Evolutionary conservation across 1,284 basidiomycete species (phyloP).

Genomic region (Rhodotorula sp.): DNA sequence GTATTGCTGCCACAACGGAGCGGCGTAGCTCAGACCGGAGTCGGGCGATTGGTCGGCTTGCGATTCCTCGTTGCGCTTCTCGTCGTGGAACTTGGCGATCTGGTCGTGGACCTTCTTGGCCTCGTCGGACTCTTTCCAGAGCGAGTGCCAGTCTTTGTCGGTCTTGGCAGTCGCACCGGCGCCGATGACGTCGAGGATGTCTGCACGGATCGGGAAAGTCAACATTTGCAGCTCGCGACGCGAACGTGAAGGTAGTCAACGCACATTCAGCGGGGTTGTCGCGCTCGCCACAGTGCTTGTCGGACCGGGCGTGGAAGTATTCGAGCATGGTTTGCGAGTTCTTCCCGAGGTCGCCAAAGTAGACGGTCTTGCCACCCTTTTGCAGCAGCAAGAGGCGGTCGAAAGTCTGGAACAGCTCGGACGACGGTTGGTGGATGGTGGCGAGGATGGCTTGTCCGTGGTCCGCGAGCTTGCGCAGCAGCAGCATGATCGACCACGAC

Average conservation of each 20-base stretch:
- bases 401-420: slow-evolving; percentile 63
- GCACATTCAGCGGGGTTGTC: slow-evolving; percentile 56
- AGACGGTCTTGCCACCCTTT: slow-evolving; percentile 68
- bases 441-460: slow-evolving; percentile 69
- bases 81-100: slow-evolving; percentile 50
- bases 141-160: slow-evolving; percentile 72
- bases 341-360: slow-evolving; percentile 66
- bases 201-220: slow-evolving; percentile 20
- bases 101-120: slow-evolving; percentile 51
- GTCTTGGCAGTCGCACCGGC: slow-evolving; percentile 65
- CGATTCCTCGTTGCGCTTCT: slow-evolving; percentile 32
- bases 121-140: slow-evolving; percentile 61
- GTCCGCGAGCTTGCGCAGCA: slow-evolving; percentile 73
- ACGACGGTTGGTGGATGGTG: slow-evolving; percentile 65
- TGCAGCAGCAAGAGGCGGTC: slow-evolving; percentile 56
- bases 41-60: slow-evolving; percentile 44
- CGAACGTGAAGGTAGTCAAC: slow-evolving; percentile 23
- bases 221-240: neutral
- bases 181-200: slow-evolving; percentile 63
- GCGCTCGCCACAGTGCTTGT: slow-evolving; percentile 50
- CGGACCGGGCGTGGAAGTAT: slow-evolving; percentile 63
- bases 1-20: slow-evolving; percentile 44
- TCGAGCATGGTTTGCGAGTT: slow-evolving; percentile 55
- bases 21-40: slow-evolving; percentile 45
- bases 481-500: slow-evolving; percentile 78